These are phyloP conservation scores for Xylaria multiplex DNA, from an alignment of 2,329 filamentous ascomycete genomes.

Conservation along the genomic window DNA sequence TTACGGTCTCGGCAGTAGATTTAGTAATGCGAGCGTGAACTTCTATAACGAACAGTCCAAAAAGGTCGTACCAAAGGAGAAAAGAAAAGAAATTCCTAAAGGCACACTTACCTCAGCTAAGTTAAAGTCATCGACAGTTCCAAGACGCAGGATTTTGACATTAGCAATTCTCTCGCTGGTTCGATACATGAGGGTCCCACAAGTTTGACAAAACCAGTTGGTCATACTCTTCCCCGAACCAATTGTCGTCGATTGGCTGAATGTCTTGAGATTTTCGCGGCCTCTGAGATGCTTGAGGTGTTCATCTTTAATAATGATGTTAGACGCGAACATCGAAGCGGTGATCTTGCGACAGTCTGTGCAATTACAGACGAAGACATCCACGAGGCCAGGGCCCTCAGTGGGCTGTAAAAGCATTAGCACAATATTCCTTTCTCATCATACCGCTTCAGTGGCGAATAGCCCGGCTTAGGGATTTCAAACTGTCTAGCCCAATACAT, in stretches of 20 bases:
- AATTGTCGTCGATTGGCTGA: conserved; percentile 59
- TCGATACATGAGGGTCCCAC: conserved; percentile 70
- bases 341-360: conserved; percentile 71
- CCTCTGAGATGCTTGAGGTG: conserved; percentile 62
- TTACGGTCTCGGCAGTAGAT: not conserved
- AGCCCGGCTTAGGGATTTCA: not conserved
- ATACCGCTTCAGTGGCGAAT: not conserved
- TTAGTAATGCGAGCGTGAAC: not conserved
- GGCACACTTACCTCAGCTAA: conserved; percentile 56
- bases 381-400: conserved; percentile 56
- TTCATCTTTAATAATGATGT: conserved; percentile 61
- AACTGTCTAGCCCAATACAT: no score
- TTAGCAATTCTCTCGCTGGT: conserved; percentile 57
- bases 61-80: not conserved
- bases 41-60: not conserved
- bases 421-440: not conserved
- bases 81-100: not conserved
- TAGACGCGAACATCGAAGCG: conserved; percentile 69
- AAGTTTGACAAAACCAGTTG: conserved; percentile 69
- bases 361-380: conserved; percentile 69
- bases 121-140: conserved; percentile 70
- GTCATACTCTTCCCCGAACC: conserved; percentile 62
- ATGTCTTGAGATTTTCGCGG: conserved; percentile 59
- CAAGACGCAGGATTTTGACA: conserved; percentile 62
- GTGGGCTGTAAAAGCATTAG: conserved; percentile 53